Base-by-base conservation (phyloP, 2,329 filamentous ascomycete species). In the Hypoxylon sp. region DNA sequence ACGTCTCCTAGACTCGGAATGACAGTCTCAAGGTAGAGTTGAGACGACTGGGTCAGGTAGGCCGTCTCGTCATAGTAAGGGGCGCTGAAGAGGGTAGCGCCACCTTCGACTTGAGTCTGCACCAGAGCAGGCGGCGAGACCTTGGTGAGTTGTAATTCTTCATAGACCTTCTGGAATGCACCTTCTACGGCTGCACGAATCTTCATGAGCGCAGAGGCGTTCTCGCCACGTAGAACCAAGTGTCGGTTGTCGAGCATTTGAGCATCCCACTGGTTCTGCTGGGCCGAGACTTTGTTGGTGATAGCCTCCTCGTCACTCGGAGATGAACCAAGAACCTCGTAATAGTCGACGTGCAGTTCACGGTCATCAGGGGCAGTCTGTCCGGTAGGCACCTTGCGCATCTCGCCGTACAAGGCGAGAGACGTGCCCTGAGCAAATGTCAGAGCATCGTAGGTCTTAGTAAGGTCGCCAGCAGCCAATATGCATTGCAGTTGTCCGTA, bases 21-120 rank as follows among this genome's bases (percentile, higher is more conserved):
- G 73, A 91, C 94, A 33, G 96, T 99, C 86, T 99, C 96, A 66
- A 99, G 92, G 83, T 99, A 99, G 60, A 99, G 89, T 82, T 99
- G 96, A 35, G 93, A 97, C 2, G 95, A 98, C 83, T 99, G 96
- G 3, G 96, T 98, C 70, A 99, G 89, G 85, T 95, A 99, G 66
- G 96, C 92, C 74, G 91, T 88, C 82, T 98, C 92, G 74, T 90
- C 91, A 82, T 97, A 98, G 86, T 96, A 97, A 78, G 92, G 86
- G 77, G 97, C 92, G 68, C 89, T 90, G 88, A 98, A 98, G 40
- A 98, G 90, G 2, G 95, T 98, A 75, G 92, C 89, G 63, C 95
- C 95, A 72, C 95, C 95, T 83, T 98, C 95, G 78, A 97, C 93
- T 83, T 98, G 92, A 17, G 95, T 98, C 84, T 97, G 96, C 67